Evolutionary conservation across 2,329 filamentous ascomycete genomes (phyloP).

Genomic region (Pseudocercospora musae): DNA sequence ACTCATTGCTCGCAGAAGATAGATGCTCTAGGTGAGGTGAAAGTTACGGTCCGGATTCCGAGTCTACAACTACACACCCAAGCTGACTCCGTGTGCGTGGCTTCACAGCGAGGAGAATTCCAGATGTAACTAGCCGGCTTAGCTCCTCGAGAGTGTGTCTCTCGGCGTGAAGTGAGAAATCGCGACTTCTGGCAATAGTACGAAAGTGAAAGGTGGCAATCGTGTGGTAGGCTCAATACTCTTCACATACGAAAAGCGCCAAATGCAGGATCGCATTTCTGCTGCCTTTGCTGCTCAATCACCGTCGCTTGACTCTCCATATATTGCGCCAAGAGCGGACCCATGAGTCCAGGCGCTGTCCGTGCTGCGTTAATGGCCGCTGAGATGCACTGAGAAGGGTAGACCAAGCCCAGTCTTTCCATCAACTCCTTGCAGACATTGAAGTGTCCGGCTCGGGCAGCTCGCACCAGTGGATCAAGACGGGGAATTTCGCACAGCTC

Average conservation of each 20-base stretch:
- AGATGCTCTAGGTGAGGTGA: too few species aligned
- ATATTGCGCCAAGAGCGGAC: slow-evolving; percentile 5
- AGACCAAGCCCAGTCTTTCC: slow-evolving; percentile 2
- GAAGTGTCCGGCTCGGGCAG: slow-evolving; percentile 7
- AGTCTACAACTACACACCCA: too few species aligned
- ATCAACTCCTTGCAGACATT: slow-evolving; percentile 8
- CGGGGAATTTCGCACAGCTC: slow-evolving; percentile 7
- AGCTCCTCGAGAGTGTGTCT: too few species aligned
- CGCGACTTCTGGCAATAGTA: too few species aligned
- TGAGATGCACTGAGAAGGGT: slow-evolving; percentile 4
- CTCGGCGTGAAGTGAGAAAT: too few species aligned
- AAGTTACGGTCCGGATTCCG: too few species aligned
- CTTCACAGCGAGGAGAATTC: too few species aligned
- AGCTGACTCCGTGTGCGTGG: too few species aligned
- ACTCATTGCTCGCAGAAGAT: too few species aligned
- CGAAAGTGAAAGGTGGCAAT: not conserved
- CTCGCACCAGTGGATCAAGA: slow-evolving; percentile 1
- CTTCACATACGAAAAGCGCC: not conserved
- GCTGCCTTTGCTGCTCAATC: slow-evolving; percentile 4
- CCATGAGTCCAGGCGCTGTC: slow-evolving; percentile 2
- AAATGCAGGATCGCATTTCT: not conserved
- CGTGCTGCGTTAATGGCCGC: slow-evolving; percentile 2
- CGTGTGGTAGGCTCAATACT: not conserved
- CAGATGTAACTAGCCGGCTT: too few species aligned
- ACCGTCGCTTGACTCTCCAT: slow-evolving; percentile 2